Evolutionary conservation across 1,284 basidiomycete genomes (phyloP).

Genomic region (Tremellales sp.): DNA sequence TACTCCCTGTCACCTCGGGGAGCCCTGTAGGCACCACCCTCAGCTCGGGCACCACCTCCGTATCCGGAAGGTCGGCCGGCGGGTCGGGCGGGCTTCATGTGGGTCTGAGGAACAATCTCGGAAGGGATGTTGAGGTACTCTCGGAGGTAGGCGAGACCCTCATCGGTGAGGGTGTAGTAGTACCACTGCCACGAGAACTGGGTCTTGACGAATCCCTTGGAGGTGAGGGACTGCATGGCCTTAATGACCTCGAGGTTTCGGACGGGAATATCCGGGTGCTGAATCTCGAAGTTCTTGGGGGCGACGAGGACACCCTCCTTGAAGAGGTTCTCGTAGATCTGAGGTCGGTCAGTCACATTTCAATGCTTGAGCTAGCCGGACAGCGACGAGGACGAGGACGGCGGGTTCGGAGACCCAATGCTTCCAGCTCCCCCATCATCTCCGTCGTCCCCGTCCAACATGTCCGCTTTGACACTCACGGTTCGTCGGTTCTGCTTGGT

Average conservation of each 20-base stretch:
- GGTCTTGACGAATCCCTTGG: constrained; percentile 93
- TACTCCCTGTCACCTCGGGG: constrained; percentile 78
- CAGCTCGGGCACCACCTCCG: constrained; percentile 52
- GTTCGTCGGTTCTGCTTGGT: constrained; percentile 46
- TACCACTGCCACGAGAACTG: constrained; percentile 96
- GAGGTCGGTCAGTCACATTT: constrained; percentile 4
- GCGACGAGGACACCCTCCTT: constrained; percentile 99
- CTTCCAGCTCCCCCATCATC: no score
- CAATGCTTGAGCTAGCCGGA: background rate
- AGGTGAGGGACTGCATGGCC: constrained; percentile 96
- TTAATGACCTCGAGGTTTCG: constrained; percentile 99
- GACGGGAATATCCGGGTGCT: constrained; percentile 90
- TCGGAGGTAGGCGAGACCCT: constrained; percentile 91
- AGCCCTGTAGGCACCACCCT: constrained; percentile 70
- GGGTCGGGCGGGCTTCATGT: constrained; percentile 85
- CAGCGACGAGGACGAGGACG: background rate
- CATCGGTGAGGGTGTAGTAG: constrained; percentile 90
- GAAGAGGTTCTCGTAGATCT: constrained; percentile 97
- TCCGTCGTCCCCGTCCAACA: no score
- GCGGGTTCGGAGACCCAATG: no score
- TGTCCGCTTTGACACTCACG: constrained; percentile 39
- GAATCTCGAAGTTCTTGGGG: constrained; percentile 98
- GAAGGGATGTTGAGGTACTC: constrained; percentile 88
- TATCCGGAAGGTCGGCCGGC: constrained; percentile 62
- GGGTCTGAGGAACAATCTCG: constrained; percentile 91